A percentile compares a stretch with the other conserved stretches of the same genome.
Conservation (phyloP, 2,329 filamentous ascomycete genomes). For the Sporothrix sp. region DNA sequence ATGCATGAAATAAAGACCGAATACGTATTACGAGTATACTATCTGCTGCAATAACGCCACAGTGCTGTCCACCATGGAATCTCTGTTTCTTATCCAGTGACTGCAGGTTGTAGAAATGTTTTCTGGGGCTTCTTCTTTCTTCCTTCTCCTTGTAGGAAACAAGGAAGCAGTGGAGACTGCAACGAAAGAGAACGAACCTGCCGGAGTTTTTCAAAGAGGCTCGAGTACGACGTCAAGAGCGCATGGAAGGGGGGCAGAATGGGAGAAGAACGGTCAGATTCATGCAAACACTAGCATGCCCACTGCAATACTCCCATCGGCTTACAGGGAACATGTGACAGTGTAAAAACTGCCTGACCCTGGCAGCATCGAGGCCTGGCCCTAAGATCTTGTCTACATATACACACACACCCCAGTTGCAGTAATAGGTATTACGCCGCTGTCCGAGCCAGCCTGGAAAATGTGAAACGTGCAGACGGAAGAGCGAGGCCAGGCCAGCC, state of each 20-base stretch:
- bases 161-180: background rate
- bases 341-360: too few species aligned
- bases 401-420: too few species aligned
- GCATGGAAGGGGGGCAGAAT: background rate
- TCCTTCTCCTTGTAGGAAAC: background rate
- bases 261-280: background rate
- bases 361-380: background rate
- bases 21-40: too few species aligned
- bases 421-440: background rate
- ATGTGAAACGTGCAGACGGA: constrained; percentile 1
- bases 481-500: background rate
- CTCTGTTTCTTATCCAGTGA: background rate
- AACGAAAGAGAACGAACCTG: too few species aligned
- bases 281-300: background rate
- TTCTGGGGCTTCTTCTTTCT: background rate
- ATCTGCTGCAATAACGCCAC: too few species aligned
- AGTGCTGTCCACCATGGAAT: background rate
- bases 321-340: background rate
- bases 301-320: background rate
- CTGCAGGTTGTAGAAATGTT: background rate
- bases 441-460: constrained; percentile 1
- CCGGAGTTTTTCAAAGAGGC: too few species aligned
- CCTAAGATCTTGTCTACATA: too few species aligned
- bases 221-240: too few species aligned
- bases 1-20: too few species aligned